phyloP scores from a whole-genome alignment of 345 rosid species.

The Syzygium aqueum region DNA sequence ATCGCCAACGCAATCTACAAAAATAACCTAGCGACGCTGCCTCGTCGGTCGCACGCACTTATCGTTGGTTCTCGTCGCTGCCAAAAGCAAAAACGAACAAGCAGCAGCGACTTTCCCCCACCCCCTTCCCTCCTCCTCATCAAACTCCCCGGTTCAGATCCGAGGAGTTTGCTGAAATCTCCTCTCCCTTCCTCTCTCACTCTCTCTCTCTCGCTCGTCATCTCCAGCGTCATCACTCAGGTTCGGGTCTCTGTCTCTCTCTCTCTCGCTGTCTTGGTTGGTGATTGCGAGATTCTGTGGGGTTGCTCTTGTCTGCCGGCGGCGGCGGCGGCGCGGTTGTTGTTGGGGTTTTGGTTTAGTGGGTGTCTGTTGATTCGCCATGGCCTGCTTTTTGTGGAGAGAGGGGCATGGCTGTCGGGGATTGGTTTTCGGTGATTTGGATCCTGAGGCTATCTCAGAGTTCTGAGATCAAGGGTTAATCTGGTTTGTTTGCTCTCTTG shows the following conservation, averaged over 20 bases:
- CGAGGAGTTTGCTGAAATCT: slow-evolving; percentile 69
- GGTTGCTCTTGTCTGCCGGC: background rate
- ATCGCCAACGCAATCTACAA: background rate
- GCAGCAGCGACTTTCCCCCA: background rate
- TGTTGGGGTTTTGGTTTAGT: background rate
- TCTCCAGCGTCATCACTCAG: background rate
- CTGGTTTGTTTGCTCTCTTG: background rate
- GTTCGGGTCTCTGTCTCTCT: slow-evolving; percentile 3
- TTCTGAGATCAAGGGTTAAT: background rate
- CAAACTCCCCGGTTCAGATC: slow-evolving; percentile 88
- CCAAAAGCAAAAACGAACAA: background rate
- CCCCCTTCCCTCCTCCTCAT: background rate
- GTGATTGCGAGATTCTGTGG: background rate
- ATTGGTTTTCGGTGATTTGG: background rate
- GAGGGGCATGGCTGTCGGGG: background rate
- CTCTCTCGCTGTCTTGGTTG: background rate
- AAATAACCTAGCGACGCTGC: background rate
- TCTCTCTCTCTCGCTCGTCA: background rate
- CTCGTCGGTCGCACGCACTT: background rate
- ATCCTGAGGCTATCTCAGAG: background rate
- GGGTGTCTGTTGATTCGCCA: background rate
- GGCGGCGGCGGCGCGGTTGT: background rate
- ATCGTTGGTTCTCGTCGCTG: background rate
- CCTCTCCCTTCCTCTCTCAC: slow-evolving; percentile 5
- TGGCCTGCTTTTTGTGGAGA: background rate